phyloP scores from a whole-genome alignment of 164 flowering plant genomes.

The Akebia trifoliata region DNA sequence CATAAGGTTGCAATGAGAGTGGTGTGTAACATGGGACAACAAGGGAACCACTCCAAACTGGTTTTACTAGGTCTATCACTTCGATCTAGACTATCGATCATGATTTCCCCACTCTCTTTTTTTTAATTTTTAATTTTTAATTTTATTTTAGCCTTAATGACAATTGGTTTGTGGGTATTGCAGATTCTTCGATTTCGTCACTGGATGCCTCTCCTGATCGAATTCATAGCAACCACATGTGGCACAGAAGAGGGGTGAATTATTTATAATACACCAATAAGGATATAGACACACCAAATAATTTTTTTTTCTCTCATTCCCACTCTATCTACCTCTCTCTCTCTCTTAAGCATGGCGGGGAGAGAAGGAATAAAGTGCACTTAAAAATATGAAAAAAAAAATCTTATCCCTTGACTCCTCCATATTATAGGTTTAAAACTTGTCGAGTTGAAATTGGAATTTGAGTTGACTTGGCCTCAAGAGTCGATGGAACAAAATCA shows the following conservation, averaged over 20 bases:
- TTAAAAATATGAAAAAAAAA: too few species aligned
- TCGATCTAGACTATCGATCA: background rate
- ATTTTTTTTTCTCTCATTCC: too few species aligned
- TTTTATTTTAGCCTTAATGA: background rate
- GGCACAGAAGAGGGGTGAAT: conserved; percentile 3
- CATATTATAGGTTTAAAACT: too few species aligned
- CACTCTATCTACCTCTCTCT: too few species aligned
- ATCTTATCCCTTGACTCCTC: too few species aligned
- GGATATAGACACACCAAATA: too few species aligned
- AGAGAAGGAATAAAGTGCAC: too few species aligned
- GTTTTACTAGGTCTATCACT: conserved; percentile 17
- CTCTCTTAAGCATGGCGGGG: too few species aligned
- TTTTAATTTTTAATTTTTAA: background rate
- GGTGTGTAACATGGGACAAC: conserved; percentile 18
- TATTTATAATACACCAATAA: too few species aligned
- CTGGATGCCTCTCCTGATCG: background rate
- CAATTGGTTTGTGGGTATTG: conserved; percentile 12
- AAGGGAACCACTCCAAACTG: conserved; percentile 5
- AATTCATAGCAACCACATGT: background rate
- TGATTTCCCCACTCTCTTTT: background rate
- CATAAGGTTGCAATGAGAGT: conserved; percentile 1
- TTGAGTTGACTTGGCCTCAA: too few species aligned
- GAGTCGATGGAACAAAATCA: too few species aligned
- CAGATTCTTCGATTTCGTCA: conserved; percentile 17
- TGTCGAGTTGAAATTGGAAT: too few species aligned